Conservation (phyloP, 2,329 filamentous ascomycete genomes). For the Aspergillus felis region DNA sequence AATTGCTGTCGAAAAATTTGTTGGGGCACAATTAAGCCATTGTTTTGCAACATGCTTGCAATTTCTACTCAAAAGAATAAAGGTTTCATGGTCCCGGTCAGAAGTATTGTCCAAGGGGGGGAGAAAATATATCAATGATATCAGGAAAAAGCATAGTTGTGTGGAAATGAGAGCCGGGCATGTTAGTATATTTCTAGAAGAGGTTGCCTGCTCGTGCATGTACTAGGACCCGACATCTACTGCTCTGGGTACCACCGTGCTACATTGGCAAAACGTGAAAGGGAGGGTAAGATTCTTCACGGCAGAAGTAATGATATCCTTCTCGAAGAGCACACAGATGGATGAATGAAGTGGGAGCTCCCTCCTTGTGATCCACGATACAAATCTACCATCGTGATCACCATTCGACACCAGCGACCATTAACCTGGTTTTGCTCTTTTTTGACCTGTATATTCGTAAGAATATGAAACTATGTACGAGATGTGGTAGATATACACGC, state of each 20-base stretch:
- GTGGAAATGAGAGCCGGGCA: background rate
- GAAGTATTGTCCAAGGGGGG: background rate
- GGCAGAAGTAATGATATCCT: background rate
- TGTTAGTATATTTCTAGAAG: background rate
- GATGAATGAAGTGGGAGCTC: background rate
- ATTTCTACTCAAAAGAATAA: background rate
- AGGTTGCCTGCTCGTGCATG: background rate
- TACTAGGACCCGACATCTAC: background rate
- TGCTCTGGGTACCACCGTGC: background rate
- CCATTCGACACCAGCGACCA: background rate
- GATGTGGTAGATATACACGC: background rate
- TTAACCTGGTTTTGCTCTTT: background rate
- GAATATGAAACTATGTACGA: background rate
- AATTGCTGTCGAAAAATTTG: background rate
- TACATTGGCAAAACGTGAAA: background rate
- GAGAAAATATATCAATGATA: background rate
- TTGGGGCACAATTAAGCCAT: too few relatives aligned
- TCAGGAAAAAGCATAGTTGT: background rate
- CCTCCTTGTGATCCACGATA: background rate
- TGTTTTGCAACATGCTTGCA: background rate
- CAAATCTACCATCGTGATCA: background rate
- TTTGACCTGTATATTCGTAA: background rate
- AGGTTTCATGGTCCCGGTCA: too few relatives aligned
- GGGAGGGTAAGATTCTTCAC: background rate
- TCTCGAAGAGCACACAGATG: background rate